Evolutionary conservation across 2,329 filamentous ascomycete species (phyloP).

Genomic region (Colletotrichum sp.): DNA sequence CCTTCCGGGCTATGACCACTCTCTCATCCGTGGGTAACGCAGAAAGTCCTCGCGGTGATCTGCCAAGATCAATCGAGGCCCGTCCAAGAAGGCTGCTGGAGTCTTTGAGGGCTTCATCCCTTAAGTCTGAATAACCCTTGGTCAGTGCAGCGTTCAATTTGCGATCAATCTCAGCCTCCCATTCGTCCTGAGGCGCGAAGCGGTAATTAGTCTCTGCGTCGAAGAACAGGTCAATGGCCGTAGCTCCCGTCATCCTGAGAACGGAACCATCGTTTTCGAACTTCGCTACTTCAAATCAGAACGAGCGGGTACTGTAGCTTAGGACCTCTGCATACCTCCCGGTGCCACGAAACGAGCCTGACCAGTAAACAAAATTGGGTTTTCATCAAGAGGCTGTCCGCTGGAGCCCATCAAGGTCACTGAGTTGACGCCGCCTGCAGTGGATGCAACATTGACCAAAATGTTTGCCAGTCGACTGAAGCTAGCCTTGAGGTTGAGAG

Average conservation of each 20-base stretch:
- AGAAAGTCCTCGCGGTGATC: constrained; percentile 11
- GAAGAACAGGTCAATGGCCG: constrained; percentile 28
- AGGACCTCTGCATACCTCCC: constrained; percentile 16
- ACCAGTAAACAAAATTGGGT: constrained; percentile 26
- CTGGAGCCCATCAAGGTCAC: constrained; percentile 26
- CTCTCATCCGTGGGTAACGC: constrained; percentile 2
- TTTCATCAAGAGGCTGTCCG: constrained; percentile 19
- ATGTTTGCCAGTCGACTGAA: constrained; percentile 23
- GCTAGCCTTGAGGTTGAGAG: constrained; percentile 26
- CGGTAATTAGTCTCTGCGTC: constrained; percentile 29
- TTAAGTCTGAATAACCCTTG: constrained; percentile 17
- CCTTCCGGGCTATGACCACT: constrained; percentile 11
- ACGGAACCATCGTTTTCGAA: background rate
- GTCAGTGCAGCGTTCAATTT: constrained; percentile 27
- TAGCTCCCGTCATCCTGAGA: constrained; percentile 24
- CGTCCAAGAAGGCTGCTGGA: constrained; percentile 26
- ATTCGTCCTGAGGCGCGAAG: constrained; percentile 22
- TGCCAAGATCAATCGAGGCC: constrained; percentile 23
- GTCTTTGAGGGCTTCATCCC: constrained; percentile 22
- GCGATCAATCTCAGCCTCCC: constrained; percentile 26
- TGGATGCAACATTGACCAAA: constrained; percentile 13
- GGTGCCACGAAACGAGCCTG: constrained; percentile 20
- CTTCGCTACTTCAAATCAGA: background rate
- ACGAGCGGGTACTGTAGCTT: background rate
- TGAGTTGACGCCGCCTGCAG: constrained; percentile 24